Base-by-base conservation (phyloP, 2,329 filamentous ascomycete species). In the Colletotrichum magnum region DNA sequence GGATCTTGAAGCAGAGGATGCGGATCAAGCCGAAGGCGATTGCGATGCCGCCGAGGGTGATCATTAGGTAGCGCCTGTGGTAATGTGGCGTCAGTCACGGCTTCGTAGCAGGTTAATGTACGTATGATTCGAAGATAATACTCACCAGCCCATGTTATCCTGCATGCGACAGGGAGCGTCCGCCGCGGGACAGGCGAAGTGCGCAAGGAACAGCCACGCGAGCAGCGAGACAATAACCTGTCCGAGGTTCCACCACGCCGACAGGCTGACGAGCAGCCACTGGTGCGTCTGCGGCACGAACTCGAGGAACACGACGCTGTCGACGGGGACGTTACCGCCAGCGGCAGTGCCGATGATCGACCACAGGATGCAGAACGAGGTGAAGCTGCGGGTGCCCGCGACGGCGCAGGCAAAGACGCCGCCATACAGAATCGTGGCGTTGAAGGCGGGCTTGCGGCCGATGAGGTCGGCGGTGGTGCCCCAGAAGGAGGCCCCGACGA, bases 301-400 rank as follows among this genome's bases (percentile, higher is more conserved):
- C 68, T 88, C 85, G 21, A 87, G 77, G 72, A 87, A 86, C 48
- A 88, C 83, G 69, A 84, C 83, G 39, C 82, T 84, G 75, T 87
- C 85, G 53, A 87, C 81, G 16, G 85, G 82, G 9, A 87, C 79
- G 64, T 87, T 87, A 7, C 85, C 85, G 16, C 84, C 84, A 6
- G 80, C 82, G 1, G 77, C 81, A 1, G 78, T 79, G 7, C 81
- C 82, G 6, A 83, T 77, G 45, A 87, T 77, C 9, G 88, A 87
- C 16, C 87, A 88, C 66, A 91, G 86, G 2, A 80, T 77, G 6
- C 85, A 87, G 39, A 90, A 84, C 0, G 86, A 85, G 1, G 84
- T 84, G 67, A 91, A 92, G 69, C 85, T 89, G 2, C 85, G 86
- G 0, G 86, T 84, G 0, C 87, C 86, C 0, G 88, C 89, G 4